phyloP scores from a whole-genome alignment of 2,329 filamentous ascomycete species.

The Pyricularia pennisetigena region DNA sequence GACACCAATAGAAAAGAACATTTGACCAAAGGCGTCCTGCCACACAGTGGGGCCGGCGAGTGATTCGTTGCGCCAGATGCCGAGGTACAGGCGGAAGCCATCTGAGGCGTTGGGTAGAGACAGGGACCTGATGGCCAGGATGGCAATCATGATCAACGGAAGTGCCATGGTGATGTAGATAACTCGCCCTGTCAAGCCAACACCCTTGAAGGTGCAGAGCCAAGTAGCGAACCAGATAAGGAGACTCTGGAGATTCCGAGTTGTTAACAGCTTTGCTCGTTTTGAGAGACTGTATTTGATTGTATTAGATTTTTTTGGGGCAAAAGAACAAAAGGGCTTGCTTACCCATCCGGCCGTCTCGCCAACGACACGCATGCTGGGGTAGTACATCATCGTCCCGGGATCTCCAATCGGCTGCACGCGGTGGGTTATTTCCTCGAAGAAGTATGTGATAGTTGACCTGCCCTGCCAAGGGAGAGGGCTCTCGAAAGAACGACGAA shows the following conservation, averaged over 20 bases:
- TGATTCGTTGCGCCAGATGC: neutral
- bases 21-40: neutral
- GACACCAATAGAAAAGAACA: neutral
- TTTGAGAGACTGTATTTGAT: too few relatives aligned
- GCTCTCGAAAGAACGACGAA: neutral
- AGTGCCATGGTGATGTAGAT: slow-evolving; percentile 2
- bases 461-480: neutral
- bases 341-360: neutral
- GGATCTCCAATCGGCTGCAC: neutral
- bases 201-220: slow-evolving; percentile 2
- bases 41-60: neutral
- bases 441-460: neutral
- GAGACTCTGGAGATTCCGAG: neutral
- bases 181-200: neutral
- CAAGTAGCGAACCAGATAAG: neutral
- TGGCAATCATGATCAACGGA: neutral
- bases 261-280: too few relatives aligned
- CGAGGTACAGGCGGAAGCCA: neutral
- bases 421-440: neutral
- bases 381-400: neutral
- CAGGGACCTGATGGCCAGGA: neutral
- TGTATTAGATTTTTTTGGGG: too few relatives aligned
- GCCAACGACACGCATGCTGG: neutral
- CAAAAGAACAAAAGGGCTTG: too few relatives aligned
- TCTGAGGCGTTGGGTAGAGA: neutral